A percentile compares a stretch with the other conserved stretches of the same genome.
Conservation (phyloP, 768 basidiomycete species). For the Lyophyllum shimeji region DNA sequence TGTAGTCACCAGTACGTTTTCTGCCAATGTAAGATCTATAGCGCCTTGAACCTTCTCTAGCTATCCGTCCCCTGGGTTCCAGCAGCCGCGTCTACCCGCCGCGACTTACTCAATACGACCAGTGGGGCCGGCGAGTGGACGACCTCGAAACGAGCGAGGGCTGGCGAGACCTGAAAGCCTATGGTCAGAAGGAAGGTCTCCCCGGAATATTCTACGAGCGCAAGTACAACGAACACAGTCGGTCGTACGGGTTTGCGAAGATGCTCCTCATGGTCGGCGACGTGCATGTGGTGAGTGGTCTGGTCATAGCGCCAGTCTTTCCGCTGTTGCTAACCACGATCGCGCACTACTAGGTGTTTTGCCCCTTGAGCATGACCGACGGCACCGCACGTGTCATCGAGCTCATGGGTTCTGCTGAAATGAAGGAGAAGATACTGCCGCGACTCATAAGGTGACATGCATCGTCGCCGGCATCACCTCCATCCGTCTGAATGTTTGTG, state of each 20-base stretch:
- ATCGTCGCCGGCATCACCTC: not conserved
- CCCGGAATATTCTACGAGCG: slow-evolving; percentile 70
- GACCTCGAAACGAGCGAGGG: slow-evolving; percentile 68
- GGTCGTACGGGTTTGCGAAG: slow-evolving; percentile 68
- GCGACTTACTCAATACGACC: slow-evolving; percentile 65
- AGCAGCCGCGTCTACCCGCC: slow-evolving; percentile 46
- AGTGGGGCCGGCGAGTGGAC: slow-evolving; percentile 72
- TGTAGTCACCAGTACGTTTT: slow-evolving; percentile 46
- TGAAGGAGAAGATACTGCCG: slow-evolving; percentile 59
- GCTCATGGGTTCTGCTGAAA: slow-evolving; percentile 54
- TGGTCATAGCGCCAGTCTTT: not conserved
- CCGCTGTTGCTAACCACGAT: not conserved
- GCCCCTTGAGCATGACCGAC: slow-evolving; percentile 80
- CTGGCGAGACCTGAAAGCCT: slow-evolving; percentile 66
- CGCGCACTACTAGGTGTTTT: slow-evolving; percentile 49
- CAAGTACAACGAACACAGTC: slow-evolving; percentile 56
- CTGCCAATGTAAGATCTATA: not conserved
- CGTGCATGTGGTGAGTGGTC: slow-evolving; percentile 50
- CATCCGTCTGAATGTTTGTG: not conserved
- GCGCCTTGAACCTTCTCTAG: slow-evolving; percentile 28
- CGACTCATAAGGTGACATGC: slow-evolving; percentile 55
- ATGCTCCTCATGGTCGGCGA: slow-evolving; percentile 61
- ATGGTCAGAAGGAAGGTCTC: slow-evolving; percentile 62
- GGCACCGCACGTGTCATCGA: slow-evolving; percentile 75
- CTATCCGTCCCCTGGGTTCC: slow-evolving; percentile 52